Evolutionary conservation across 163 green algal species (phyloP), one percentile per base, ranked within the genome.

Genomic region (Volvox carteri): DNA sequence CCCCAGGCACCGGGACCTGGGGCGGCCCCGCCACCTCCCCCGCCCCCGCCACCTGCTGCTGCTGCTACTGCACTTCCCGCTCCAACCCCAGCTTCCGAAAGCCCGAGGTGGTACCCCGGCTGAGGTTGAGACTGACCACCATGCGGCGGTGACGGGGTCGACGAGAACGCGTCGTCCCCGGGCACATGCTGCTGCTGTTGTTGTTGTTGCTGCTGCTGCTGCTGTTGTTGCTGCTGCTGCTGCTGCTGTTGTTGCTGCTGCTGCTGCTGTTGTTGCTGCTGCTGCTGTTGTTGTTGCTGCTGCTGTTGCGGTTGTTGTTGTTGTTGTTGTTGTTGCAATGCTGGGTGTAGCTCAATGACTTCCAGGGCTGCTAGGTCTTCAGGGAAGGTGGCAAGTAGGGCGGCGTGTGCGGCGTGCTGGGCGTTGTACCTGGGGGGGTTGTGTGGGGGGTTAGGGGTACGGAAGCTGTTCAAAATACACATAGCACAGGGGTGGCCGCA

Each of bases 381-480:
- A 25, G 96, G 93, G 86, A 99, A 98, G 46, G 87, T 89, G 1
- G 50, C 68, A 86, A 99, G 93, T 65, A 98, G 83, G 50, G 95
- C 88, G 11, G 54, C 79, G 80, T 98, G 95, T 1, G 89, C 83
- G 14, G 60, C 44, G 35, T 93, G 86, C 93, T 97, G 95, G 7
- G 46, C 50, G 42, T 85, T 78, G 86, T 93, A 97, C 77, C 90
- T 91, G 89, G 5, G 50, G n/a, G 54, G 7, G 54, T 7, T 65
- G 54, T 65, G 54, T 30, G 28, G 54, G n/a, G n/a, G n/a, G n/a
- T n/a, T n/a, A n/a, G n/a, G n/a, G n/a, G n/a, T n/a, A n/a, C n/a
- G n/a, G n/a, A n/a, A n/a, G n/a, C n/a, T n/a, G n/a, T n/a, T n/a
- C n/a, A n/a, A n/a, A n/a, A n/a, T n/a, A n/a, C n/a, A n/a, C n/a